Conservation (phyloP, 805 yeast genomes). For the Nakazawaea peltata region DNA sequence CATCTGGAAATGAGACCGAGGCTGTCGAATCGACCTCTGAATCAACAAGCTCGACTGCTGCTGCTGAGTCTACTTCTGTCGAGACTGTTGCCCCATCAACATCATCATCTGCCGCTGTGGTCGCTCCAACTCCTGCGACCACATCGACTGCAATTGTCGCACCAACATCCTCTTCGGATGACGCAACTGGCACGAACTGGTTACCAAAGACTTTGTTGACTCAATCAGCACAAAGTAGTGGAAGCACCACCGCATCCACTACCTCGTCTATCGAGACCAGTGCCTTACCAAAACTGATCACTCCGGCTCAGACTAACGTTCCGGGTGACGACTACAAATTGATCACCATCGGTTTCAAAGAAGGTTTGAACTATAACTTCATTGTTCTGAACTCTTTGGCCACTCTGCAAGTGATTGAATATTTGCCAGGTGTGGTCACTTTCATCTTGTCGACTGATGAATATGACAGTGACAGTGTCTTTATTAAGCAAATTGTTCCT, state of each 20-base stretch:
- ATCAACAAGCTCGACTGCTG: not conserved
- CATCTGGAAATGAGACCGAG: no score
- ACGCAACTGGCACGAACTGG: constrained; percentile 25
- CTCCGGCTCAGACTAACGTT: constrained; percentile 42
- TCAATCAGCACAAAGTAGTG: constrained; percentile 18
- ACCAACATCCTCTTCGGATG: constrained; percentile 1
- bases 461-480: constrained; percentile 30
- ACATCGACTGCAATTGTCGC: not conserved
- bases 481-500: constrained; percentile 70
- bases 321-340: constrained; percentile 41
- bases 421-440: constrained; percentile 66
- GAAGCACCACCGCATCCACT: constrained; percentile 16
- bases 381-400: constrained; percentile 66
- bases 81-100: not conserved
- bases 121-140: not conserved
- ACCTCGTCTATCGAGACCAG: constrained; percentile 30
- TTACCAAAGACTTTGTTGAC: constrained; percentile 35
- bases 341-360: constrained; percentile 72
- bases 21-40: not conserved
- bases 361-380: constrained; percentile 76
- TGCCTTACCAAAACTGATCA: constrained; percentile 69
- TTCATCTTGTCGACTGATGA: constrained; percentile 42
- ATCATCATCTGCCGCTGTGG: not conserved
- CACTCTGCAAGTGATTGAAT: constrained; percentile 80
- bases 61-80: not conserved